Conservation (phyloP, 176 grass and related monocot species). For the Carex littledalei region DNA sequence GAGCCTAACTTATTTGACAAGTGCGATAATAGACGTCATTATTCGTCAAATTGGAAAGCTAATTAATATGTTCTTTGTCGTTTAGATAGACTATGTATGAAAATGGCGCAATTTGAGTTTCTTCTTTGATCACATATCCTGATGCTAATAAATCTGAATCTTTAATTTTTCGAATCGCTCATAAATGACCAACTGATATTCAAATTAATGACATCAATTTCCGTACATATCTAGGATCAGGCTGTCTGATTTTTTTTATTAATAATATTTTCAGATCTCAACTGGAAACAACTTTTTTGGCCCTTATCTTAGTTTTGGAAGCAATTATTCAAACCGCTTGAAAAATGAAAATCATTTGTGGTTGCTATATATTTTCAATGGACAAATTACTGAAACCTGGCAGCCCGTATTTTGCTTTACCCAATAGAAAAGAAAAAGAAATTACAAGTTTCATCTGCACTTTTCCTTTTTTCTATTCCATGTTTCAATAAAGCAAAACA, state of each 20-base stretch:
- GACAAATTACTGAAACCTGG: neutral
- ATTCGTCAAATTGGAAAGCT: neutral
- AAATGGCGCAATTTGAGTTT: neutral
- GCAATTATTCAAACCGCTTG: neutral
- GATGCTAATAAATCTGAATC: neutral
- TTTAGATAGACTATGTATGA: neutral
- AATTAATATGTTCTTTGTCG: neutral
- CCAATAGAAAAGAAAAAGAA: neutral
- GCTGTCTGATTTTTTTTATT: neutral
- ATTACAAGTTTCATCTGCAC: too few species aligned
- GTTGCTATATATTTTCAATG: neutral
- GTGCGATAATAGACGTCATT: neutral
- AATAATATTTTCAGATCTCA: neutral
- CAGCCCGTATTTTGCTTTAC: neutral
- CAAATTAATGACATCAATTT: neutral
- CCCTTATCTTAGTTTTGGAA: neutral
- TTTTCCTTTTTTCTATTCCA: neutral
- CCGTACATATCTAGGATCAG: neutral
- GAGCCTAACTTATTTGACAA: too few species aligned
- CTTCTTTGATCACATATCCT: neutral
- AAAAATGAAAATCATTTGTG: neutral
- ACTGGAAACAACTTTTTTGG: neutral
- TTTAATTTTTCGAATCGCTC: neutral
- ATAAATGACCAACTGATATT: neutral
- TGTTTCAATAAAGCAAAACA: constrained; percentile 3